phyloP scores from a whole-genome alignment of 1,284 basidiomycete genomes.

The Amylostereum chailletii region DNA sequence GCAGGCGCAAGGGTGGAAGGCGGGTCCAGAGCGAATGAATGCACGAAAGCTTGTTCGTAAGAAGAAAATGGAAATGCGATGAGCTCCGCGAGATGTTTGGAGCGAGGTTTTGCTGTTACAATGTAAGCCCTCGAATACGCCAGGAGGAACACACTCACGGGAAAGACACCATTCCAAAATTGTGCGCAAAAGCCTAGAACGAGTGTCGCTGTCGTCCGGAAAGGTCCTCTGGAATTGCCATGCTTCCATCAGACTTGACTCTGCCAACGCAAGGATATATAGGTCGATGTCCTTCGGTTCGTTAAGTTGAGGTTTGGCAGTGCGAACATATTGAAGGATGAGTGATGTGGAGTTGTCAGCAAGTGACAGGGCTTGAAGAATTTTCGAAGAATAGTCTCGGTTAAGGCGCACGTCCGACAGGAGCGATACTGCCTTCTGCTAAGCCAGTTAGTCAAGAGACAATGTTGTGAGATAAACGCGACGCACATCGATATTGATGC shows the following conservation, averaged over 20 bases:
- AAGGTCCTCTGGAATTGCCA: slow-evolving; percentile 69
- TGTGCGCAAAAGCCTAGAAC: slow-evolving; percentile 45
- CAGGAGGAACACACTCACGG: slow-evolving; percentile 37
- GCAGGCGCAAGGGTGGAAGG: slow-evolving; percentile 36
- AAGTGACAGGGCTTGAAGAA: slow-evolving; percentile 56
- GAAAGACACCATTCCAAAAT: slow-evolving; percentile 61
- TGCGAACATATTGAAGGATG: slow-evolving; percentile 60
- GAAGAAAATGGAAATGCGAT: slow-evolving; percentile 53
- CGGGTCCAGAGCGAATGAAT: slow-evolving; percentile 48
- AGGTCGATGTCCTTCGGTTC: slow-evolving; percentile 60
- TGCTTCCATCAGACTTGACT: slow-evolving; percentile 54
- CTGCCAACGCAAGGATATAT: slow-evolving; percentile 57
- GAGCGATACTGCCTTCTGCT: slow-evolving; percentile 56
- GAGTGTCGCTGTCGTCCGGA: slow-evolving; percentile 41
- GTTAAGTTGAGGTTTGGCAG: slow-evolving; percentile 57
- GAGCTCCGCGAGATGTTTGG: slow-evolving; percentile 46
- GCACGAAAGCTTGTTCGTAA: slow-evolving; percentile 52
- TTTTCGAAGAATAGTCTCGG: slow-evolving; percentile 67
- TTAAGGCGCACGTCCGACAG: slow-evolving; percentile 68
- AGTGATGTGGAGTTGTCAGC: slow-evolving; percentile 40
- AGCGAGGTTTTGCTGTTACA: slow-evolving; percentile 45
- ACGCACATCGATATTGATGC: slow-evolving; percentile 52
- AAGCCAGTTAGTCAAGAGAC: background rate
- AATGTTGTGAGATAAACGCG: background rate
- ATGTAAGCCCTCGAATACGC: slow-evolving; percentile 1